These are phyloP conservation scores for Poa annua DNA, from an alignment of 176 grass and related monocot genomes.

Conservation along the genomic window DNA sequence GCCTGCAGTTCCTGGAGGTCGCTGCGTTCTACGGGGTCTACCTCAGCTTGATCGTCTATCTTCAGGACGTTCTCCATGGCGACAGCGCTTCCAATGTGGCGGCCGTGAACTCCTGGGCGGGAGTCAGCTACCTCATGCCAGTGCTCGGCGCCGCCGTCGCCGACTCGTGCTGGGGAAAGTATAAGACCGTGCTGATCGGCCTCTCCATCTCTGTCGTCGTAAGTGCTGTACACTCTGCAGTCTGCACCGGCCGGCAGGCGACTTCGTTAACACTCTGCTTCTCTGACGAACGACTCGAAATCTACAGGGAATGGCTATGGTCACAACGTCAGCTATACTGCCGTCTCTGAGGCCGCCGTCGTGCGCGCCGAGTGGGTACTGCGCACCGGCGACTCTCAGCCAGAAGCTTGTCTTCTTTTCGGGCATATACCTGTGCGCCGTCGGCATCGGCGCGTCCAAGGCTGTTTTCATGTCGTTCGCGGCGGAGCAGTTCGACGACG, in stretches of 20 bases:
- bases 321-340: constrained; percentile 34
- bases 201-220: constrained; percentile 52
- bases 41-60: constrained; percentile 67
- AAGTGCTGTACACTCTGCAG: background rate
- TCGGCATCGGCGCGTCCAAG: constrained; percentile 48
- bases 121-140: constrained; percentile 61
- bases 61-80: constrained; percentile 65
- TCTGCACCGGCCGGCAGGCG: background rate
- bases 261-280: background rate
- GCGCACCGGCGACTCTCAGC: constrained; percentile 34
- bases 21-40: constrained; percentile 59
- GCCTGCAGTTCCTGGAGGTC: constrained; percentile 69
- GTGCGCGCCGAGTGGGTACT: constrained; percentile 38
- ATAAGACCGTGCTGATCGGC: constrained; percentile 55
- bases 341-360: constrained; percentile 38
- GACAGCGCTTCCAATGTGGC: constrained; percentile 67
- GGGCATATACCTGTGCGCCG: constrained; percentile 49
- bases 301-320: constrained; percentile 29
- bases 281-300: constrained; percentile 27
- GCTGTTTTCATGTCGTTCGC: constrained; percentile 50
- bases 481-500: constrained; percentile 55
- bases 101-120: constrained; percentile 58
- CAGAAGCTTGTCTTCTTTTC: constrained; percentile 49
- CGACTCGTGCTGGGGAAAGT: constrained; percentile 64
- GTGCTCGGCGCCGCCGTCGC: constrained; percentile 60